phyloP scores from a whole-genome alignment of 345 rosid genomes.

The Carallia brachiata region DNA sequence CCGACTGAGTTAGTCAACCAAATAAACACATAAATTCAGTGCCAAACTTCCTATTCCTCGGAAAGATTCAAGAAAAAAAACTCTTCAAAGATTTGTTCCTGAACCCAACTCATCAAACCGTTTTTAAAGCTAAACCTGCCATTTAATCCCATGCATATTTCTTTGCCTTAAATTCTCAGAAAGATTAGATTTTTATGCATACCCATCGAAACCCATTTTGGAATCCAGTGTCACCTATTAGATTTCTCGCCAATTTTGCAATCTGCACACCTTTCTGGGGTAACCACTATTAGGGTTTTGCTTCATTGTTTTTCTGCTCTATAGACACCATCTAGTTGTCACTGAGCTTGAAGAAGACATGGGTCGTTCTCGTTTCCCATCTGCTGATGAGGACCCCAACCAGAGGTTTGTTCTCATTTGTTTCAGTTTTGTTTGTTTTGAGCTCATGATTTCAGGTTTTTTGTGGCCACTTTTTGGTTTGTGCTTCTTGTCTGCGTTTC shows the following conservation, averaged over 20 bases:
- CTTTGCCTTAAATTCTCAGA: too few species aligned
- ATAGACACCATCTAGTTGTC: neutral
- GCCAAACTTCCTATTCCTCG: too few species aligned
- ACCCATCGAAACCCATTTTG: neutral
- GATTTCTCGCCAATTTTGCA: neutral
- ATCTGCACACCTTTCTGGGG: neutral
- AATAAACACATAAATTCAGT: too few species aligned
- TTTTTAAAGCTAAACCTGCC: too few species aligned
- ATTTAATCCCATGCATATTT: too few species aligned
- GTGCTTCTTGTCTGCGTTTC: neutral
- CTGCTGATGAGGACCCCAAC: conserved; percentile 85
- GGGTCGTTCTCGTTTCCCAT: conserved; percentile 95
- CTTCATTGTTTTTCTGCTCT: neutral
- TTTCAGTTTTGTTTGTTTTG: conserved; percentile 3
- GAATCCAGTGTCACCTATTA: neutral
- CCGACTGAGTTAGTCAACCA: too few species aligned
- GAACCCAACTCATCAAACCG: too few species aligned
- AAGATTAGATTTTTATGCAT: too few species aligned
- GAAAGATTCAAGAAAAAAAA: too few species aligned
- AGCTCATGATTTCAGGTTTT: neutral
- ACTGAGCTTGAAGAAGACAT: conserved; percentile 33
- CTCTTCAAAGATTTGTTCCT: too few species aligned
- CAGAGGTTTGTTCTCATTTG: conserved; percentile 54
- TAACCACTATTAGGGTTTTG: conserved; percentile 9
- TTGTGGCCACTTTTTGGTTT: neutral